phyloP scores from a whole-genome alignment of 176 grass and related monocot species.

The Zea luxurians region DNA sequence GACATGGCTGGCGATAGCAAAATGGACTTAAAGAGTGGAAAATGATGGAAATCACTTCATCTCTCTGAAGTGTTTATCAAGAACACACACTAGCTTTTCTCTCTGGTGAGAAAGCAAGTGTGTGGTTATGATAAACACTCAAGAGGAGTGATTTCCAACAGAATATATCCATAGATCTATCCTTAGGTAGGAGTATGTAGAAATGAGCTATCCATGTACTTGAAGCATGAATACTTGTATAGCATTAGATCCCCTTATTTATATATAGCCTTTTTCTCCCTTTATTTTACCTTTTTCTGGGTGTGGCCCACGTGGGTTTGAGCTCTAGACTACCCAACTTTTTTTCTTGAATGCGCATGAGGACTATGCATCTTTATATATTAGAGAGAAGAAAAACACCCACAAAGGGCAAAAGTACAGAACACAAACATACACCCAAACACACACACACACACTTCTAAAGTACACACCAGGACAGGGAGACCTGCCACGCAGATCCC shows the following conservation, averaged over 20 bases:
- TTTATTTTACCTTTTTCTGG: not conserved
- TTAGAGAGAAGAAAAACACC: no score
- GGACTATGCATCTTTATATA: no score
- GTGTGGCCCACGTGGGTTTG: not conserved
- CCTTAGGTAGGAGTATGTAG: not conserved
- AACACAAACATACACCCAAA: no score
- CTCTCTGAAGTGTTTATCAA: not conserved
- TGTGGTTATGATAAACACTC: not conserved
- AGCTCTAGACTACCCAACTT: not conserved
- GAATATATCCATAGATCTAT: not conserved
- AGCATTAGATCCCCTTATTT: not conserved
- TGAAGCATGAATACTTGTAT: not conserved
- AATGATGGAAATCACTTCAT: not conserved
- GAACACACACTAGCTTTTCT: not conserved
- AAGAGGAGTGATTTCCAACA: not conserved
- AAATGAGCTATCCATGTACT: not conserved
- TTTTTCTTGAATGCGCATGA: no score
- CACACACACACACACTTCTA: no score
- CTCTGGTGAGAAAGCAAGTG: not conserved
- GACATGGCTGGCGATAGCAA: not conserved
- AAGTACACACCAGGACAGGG: no score
- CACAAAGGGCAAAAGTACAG: no score
- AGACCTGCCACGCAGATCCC: no score
- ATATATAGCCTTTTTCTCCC: not conserved
- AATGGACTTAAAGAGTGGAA: not conserved